Base-by-base conservation (phyloP, 1,284 basidiomycete species). In the Sanguinoderma infundibulare region DNA sequence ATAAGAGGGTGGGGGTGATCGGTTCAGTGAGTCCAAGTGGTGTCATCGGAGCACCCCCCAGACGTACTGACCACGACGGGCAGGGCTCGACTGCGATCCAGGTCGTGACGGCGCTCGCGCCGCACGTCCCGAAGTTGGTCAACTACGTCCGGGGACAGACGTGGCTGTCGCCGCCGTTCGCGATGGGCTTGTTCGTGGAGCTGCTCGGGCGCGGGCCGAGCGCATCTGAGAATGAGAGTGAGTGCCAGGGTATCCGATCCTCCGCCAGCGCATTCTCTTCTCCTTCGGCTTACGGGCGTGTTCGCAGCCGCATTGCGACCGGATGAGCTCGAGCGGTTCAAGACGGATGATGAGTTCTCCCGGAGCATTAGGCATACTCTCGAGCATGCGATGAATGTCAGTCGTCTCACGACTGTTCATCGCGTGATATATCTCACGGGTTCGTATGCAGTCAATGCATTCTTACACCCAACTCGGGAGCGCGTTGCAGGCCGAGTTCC, bases 81-180 rank as follows among this genome's bases (percentile, higher is more conserved):
- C 55, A 87, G 86, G 86, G 87, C 1, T 87, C 86, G 2, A 85
- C 85, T n/a, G 85, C 83, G 1, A 80, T 89, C 32, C 87, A 89
- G 67, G 81, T 88, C 14, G 82, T 89, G 0, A 78, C 87, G 0
- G 79, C 84, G 1, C 72, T 89, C 12, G 86, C 87, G 64, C 79
- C 83, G 0, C 78, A 77, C 59, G 85, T 86, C 5, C 73, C 74
- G 54, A 77, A 79, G 58, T 60, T 89, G 34, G 73, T 75, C 49
- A 86, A 87, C 69, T 88, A 83, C 65, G 86, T 86, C 38, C 80
- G 85, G 15, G 83, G 86, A 1, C 81, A 82, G 68, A 86, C 86
- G 0, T 89, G 85, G 87, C 76, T 89, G 34, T 77, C 83, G 2
- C 71, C 79, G 2, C 78, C 80, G 0, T 86, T 87, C 62, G 75